phyloP scores from a whole-genome alignment of 495 filamentous ascomycete species.

The Cercophora newfieldiana region DNA sequence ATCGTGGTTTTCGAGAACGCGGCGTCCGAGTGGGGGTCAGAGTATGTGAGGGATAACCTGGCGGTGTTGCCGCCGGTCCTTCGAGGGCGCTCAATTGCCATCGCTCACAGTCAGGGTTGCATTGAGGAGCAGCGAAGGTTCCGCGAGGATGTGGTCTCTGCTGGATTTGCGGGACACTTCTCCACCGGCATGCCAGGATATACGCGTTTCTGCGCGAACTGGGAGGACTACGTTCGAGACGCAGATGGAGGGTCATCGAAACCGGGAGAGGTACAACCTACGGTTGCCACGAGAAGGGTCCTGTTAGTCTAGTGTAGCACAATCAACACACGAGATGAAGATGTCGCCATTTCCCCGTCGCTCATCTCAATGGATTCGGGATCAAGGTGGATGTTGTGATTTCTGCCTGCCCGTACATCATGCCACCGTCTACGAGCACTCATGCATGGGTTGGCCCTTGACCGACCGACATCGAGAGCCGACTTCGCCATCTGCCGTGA shows the following conservation, averaged over 20 bases:
- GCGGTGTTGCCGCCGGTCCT: constrained; percentile 14
- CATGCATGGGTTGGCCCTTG: too few species aligned
- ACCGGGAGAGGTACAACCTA: not conserved
- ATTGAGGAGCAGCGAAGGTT: constrained; percentile 15
- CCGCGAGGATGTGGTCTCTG: constrained; percentile 14
- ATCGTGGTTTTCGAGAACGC: constrained; percentile 34
- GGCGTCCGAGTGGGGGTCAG: constrained; percentile 20
- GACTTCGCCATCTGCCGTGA: not conserved
- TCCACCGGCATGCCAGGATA: constrained; percentile 27
- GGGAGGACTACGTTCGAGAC: constrained; percentile 19
- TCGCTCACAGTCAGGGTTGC: constrained; percentile 22
- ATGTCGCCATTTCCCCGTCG: not conserved
- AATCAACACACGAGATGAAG: not conserved
- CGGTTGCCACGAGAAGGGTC: not conserved
- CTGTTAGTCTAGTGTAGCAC: not conserved
- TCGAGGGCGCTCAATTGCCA: constrained; percentile 20
- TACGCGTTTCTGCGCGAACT: constrained; percentile 22
- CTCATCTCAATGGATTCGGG: not conserved
- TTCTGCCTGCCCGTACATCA: not conserved
- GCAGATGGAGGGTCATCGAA: not conserved
- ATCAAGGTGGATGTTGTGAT: not conserved
- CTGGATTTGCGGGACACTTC: constrained; percentile 28
- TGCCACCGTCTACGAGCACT: too few species aligned
- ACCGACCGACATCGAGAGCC: too few species aligned
- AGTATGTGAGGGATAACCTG: constrained; percentile 21